These are phyloP conservation scores for Graphilbum ipis-grandicollis DNA, from an alignment of 2,329 filamentous ascomycete genomes.

Conservation along the genomic window DNA sequence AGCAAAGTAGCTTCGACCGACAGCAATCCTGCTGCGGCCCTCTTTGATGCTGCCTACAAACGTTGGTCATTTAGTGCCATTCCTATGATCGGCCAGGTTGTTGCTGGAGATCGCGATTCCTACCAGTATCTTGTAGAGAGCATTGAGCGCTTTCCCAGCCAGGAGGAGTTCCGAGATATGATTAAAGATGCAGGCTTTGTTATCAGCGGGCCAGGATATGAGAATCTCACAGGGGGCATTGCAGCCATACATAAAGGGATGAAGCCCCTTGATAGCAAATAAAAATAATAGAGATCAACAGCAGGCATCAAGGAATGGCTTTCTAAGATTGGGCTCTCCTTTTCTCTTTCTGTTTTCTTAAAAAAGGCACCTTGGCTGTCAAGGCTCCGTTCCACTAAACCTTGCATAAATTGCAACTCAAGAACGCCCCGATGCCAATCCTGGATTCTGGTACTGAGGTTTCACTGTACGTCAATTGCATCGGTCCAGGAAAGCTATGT, in stretches of 20 bases:
- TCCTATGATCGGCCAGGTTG: conserved; percentile 84
- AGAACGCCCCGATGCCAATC: too few relatives aligned
- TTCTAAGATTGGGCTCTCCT: too few relatives aligned
- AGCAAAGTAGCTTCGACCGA: conserved; percentile 46
- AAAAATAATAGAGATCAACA: too few relatives aligned
- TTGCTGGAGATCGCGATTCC: conserved; percentile 83
- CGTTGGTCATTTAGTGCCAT: conserved; percentile 92
- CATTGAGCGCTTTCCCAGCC: conserved; percentile 81
- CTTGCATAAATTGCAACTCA: too few relatives aligned
- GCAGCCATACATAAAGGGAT: conserved; percentile 94
- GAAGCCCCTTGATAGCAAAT: conserved; percentile 40
- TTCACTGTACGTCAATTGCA: too few relatives aligned
- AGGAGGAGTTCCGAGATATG: conserved; percentile 71
- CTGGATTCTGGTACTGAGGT: too few relatives aligned
- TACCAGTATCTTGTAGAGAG: conserved; percentile 99
- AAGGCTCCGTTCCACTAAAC: too few relatives aligned
- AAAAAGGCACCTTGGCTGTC: too few relatives aligned
- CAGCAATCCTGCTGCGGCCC: conserved; percentile 36
- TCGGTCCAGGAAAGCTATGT: too few relatives aligned
- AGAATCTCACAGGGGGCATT: conserved; percentile 82
- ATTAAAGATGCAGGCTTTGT: conserved; percentile 72
- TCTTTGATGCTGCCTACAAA: conserved; percentile 81
- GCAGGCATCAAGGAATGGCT: too few relatives aligned
- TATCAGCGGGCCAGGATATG: conserved; percentile 66
- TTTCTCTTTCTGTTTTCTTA: too few relatives aligned